Evolutionary conservation across 352 stramenopile genomes (phyloP).

Genomic region (Phytophthora gonapodyides): DNA sequence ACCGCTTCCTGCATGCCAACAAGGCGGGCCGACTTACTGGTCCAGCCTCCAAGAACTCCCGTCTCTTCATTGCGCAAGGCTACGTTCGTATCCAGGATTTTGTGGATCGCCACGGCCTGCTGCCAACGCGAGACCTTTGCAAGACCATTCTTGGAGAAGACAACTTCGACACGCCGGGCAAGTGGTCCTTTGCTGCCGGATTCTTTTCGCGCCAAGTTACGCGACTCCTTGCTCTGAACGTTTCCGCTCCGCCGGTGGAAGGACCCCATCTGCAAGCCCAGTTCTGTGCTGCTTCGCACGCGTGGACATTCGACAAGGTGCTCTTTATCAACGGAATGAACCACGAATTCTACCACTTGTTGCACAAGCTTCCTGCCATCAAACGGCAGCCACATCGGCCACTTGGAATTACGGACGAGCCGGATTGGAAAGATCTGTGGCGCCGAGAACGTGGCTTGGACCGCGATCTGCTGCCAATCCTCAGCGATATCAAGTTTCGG

Average conservation of each 20-base stretch:
- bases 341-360: constrained; percentile 18
- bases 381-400: neutral
- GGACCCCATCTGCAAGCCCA: constrained; percentile 1
- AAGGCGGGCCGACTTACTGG: neutral
- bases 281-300: constrained; percentile 8
- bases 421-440: constrained; percentile 10
- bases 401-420: constrained; percentile 4
- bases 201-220: neutral
- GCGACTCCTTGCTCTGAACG: neutral
- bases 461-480: constrained; percentile 15
- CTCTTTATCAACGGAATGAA: constrained; percentile 8
- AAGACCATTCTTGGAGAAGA: neutral
- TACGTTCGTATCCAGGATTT: constrained; percentile 17
- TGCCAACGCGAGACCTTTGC: constrained; percentile 1
- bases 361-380: constrained; percentile 5
- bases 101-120: neutral
- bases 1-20: constrained; percentile 1
- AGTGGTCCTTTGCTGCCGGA: neutral
- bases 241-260: neutral
- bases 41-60: neutral
- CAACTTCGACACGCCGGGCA: neutral
- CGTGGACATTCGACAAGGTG: constrained; percentile 1
- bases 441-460: constrained; percentile 2
- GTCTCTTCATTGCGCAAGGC: neutral
- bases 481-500: constrained; percentile 20